Evolutionary conservation across 495 filamentous ascomycete genomes (phyloP).

Genomic region (Talaromyces thailandensis): DNA sequence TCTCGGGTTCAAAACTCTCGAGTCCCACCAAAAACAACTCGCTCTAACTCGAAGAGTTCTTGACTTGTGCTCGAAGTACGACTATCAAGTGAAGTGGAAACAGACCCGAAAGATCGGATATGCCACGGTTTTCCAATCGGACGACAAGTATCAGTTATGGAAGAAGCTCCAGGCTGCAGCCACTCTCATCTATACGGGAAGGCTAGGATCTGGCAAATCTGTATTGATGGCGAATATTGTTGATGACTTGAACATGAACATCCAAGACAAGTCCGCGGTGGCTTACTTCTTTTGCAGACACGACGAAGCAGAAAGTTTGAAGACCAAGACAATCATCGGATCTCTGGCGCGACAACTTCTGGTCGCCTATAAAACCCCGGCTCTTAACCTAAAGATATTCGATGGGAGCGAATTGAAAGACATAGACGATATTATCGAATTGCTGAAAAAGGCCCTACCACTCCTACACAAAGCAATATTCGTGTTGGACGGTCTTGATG

Average conservation of each 20-base stretch:
- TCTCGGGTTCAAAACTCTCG: neutral
- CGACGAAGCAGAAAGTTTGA: conserved; percentile 27
- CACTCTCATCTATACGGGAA: conserved; percentile 29
- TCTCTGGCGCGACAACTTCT: conserved; percentile 31
- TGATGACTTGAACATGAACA: conserved; percentile 26
- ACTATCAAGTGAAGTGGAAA: conserved; percentile 33
- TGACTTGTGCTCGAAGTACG: conserved; percentile 29
- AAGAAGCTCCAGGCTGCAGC: conserved; percentile 15
- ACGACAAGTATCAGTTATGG: conserved; percentile 25
- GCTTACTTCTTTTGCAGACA: conserved; percentile 38
- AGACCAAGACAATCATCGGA: conserved; percentile 26
- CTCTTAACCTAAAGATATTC: neutral
- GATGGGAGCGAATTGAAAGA: neutral
- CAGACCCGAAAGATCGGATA: conserved; percentile 31
- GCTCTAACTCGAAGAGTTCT: conserved; percentile 20
- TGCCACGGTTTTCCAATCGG: conserved; percentile 17
- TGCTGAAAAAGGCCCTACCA: conserved; percentile 13
- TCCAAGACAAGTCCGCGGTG: conserved; percentile 10
- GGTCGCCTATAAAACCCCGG: neutral
- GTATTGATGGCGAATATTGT: conserved; percentile 34
- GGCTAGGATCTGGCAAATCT: conserved; percentile 34
- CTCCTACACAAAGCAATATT: conserved; percentile 18
- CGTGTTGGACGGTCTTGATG: conserved; percentile 29
- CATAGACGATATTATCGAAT: conserved; percentile 13
- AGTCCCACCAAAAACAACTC: conserved; percentile 13